Evolutionary conservation across 169 alveolate species (phyloP).

Genomic region (Cryptosporidium viatorum): DNA sequence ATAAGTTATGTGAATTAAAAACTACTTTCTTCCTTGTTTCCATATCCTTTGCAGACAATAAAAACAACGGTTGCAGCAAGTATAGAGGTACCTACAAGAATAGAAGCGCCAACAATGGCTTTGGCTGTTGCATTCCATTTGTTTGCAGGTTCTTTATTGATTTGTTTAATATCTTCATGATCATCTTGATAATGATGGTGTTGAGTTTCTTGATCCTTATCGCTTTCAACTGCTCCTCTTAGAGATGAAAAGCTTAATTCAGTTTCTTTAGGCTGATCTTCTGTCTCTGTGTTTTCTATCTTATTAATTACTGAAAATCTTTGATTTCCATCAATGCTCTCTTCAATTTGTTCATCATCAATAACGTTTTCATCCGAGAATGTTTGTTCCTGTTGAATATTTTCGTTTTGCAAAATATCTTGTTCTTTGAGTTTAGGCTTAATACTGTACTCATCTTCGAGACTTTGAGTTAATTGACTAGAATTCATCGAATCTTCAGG

Average conservation of each 20-base stretch:
- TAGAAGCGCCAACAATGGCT: constrained; percentile 62
- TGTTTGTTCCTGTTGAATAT: constrained; percentile 13
- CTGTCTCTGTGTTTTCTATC: background rate
- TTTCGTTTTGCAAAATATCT: constrained; percentile 1
- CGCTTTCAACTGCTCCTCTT: constrained; percentile 38
- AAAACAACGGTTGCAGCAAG: constrained; percentile 72
- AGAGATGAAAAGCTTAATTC: constrained; percentile 10
- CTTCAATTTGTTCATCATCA: background rate
- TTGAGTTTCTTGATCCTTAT: background rate
- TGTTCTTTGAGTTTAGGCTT: background rate
- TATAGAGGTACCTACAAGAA: constrained; percentile 67
- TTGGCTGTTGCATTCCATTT: constrained; percentile 58
- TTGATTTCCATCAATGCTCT: background rate
- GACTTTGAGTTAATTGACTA: constrained; percentile 8
- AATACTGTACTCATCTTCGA: background rate
- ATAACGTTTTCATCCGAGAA: background rate
- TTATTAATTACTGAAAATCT: background rate
- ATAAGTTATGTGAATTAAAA: background rate
- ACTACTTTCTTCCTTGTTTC: constrained; percentile 24
- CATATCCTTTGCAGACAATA: constrained; percentile 61
- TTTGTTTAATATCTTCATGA: background rate
- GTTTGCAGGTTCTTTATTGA: background rate
- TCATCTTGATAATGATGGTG: background rate
- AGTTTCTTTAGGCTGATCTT: background rate
- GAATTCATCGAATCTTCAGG: background rate